Conservation (phyloP, 352 stramenopile genomes). For the Pythium insidiosum region DNA sequence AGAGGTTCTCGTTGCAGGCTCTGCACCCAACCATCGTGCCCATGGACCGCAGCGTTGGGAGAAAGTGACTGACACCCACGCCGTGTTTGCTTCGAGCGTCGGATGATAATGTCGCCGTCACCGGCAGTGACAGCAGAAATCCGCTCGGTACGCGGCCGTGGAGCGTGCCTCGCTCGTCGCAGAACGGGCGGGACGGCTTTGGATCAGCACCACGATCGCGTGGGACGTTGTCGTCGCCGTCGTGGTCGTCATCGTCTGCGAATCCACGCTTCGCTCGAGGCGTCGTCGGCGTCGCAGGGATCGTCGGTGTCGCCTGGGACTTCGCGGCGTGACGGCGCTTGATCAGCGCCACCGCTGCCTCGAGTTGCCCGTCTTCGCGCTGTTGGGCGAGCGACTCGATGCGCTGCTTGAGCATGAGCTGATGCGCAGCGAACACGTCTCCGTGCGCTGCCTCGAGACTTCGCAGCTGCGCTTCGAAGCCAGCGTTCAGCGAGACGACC, state of each 20-base stretch:
- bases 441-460: slow-evolving; percentile 56
- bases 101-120: slow-evolving; percentile 3
- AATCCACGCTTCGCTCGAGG: too few species aligned
- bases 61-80: slow-evolving; percentile 37
- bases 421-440: slow-evolving; percentile 71
- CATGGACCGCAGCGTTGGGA: slow-evolving; percentile 67
- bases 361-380: slow-evolving; percentile 22
- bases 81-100: too few species aligned
- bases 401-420: slow-evolving; percentile 51
- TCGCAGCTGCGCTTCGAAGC: slow-evolving; percentile 82
- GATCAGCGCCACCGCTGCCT: slow-evolving; percentile 11
- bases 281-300: too few species aligned
- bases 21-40: slow-evolving; percentile 59
- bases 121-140: slow-evolving; percentile 39
- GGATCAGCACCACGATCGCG: slow-evolving; percentile 10
- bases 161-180: slow-evolving; percentile 56
- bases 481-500: slow-evolving; percentile 65
- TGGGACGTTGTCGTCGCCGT: too few species aligned
- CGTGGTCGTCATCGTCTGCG: not conserved
- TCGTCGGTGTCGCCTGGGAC: too few species aligned
- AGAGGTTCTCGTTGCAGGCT: slow-evolving; percentile 44
- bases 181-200: slow-evolving; percentile 8
- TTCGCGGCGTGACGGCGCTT: too few species aligned
- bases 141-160: slow-evolving; percentile 39
- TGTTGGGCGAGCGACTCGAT: slow-evolving; percentile 27